Evolutionary conservation across 2,329 filamentous ascomycete species (phyloP).

Genomic region (Geoglossum cookeanum): DNA sequence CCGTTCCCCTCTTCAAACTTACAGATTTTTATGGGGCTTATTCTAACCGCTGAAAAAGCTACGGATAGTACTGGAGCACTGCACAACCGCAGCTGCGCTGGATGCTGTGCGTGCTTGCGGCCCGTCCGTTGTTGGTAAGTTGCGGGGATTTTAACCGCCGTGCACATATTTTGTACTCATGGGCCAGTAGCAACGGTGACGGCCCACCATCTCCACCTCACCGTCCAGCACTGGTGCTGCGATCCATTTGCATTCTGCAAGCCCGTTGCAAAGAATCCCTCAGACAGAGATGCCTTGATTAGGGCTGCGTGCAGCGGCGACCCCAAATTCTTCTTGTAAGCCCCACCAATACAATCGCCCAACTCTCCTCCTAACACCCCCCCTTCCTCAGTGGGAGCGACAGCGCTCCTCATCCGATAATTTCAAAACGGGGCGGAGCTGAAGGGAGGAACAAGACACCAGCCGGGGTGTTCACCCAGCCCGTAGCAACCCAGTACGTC

Average conservation of each 20-base stretch:
- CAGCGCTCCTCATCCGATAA: slow-evolving; percentile 46
- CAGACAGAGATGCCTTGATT: slow-evolving; percentile 53
- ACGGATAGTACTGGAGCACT: slow-evolving; percentile 43
- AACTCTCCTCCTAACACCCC: too few relatives aligned
- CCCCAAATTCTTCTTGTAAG: slow-evolving; percentile 49
- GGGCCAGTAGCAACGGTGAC: slow-evolving; percentile 50
- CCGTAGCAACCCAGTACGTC: slow-evolving; percentile 36
- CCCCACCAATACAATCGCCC: too few relatives aligned
- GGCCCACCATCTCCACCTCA: slow-evolving; percentile 68
- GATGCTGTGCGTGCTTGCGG: slow-evolving; percentile 61
- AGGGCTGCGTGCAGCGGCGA: slow-evolving; percentile 39
- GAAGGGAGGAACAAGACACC: slow-evolving; percentile 32
- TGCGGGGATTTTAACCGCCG: too few relatives aligned
- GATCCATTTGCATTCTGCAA: slow-evolving; percentile 68
- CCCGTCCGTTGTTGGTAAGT: slow-evolving; percentile 35
- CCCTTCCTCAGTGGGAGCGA: slow-evolving; percentile 31
- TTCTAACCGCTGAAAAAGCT: slow-evolving; percentile 23
- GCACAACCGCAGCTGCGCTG: slow-evolving; percentile 66
- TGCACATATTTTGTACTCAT: too few relatives aligned
- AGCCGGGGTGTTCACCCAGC: slow-evolving; percentile 66
- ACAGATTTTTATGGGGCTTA: too few relatives aligned
- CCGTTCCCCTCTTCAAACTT: too few relatives aligned
- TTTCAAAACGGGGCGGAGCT: slow-evolving; percentile 37
- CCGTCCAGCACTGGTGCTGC: slow-evolving; percentile 53
- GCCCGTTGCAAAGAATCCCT: slow-evolving; percentile 52